Evolutionary conservation across 352 stramenopile genomes (phyloP).

Genomic region (Phytophthora hybrid): DNA sequence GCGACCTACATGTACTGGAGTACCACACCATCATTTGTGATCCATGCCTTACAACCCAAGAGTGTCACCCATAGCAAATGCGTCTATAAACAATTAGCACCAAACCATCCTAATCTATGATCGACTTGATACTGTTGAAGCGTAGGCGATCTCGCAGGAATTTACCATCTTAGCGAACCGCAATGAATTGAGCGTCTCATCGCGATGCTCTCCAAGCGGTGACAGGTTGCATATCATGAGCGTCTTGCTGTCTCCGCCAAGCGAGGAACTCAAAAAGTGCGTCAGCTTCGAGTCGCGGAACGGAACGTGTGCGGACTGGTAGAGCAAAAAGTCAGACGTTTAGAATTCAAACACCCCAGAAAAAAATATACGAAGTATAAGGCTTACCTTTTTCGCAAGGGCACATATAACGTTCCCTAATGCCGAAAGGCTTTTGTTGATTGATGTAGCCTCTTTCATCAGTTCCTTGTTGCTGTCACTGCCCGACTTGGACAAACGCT

Average conservation of each 20-base stretch:
- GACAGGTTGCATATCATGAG: constrained; percentile 94
- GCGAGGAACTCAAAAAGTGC: constrained; percentile 84
- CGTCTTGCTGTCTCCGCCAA: constrained; percentile 89
- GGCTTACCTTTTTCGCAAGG: constrained; percentile 78
- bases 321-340: neutral
- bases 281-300: constrained; percentile 93
- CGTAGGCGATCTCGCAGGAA: constrained; percentile 85
- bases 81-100: constrained; percentile 28
- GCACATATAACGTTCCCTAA: constrained; percentile 88
- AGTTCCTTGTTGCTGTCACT: constrained; percentile 78
- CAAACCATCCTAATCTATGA: constrained; percentile 36
- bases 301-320: constrained; percentile 75
- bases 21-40: neutral
- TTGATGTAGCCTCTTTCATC: constrained; percentile 85
- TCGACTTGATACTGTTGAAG: constrained; percentile 61
- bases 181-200: constrained; percentile 89
- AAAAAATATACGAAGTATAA: neutral
- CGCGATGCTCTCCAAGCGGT: constrained; percentile 71
- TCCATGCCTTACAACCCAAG: too few relatives aligned
- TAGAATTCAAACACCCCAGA: neutral
- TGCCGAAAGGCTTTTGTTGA: constrained; percentile 90
- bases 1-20: neutral
- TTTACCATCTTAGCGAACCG: constrained; percentile 91
- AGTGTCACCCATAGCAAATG: constrained; percentile 8
- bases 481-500: constrained; percentile 83